phyloP scores from a whole-genome alignment of 2,329 filamentous ascomycete genomes.

The Xylariaceae sp. region DNA sequence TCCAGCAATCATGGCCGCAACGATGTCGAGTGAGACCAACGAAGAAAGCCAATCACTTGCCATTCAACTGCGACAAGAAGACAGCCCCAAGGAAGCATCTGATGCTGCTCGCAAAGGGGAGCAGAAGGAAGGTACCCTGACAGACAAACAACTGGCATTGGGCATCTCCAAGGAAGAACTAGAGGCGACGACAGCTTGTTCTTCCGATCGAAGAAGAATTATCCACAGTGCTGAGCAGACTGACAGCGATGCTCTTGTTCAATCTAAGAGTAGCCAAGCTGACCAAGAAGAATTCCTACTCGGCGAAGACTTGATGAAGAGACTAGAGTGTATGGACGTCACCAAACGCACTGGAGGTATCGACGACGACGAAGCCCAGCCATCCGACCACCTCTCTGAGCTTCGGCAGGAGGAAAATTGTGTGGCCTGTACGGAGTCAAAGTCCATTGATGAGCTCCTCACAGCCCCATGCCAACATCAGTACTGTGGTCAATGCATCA shows the following conservation, averaged over 20 bases:
- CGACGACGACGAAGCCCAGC: no score
- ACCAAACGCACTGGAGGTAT: no score
- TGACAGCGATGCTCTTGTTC: slow-evolving; percentile 14
- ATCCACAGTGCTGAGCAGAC: slow-evolving; percentile 15
- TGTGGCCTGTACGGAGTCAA: slow-evolving; percentile 15
- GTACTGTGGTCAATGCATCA: slow-evolving; percentile 52
- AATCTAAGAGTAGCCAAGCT: slow-evolving; percentile 10
- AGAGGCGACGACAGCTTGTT: slow-evolving; percentile 1
- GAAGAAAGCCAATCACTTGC: neutral
- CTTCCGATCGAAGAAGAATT: slow-evolving; percentile 16
- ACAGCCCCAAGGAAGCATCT: neutral
- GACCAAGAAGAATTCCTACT: slow-evolving; percentile 10
- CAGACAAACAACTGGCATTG: slow-evolving; percentile 18
- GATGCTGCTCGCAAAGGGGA: slow-evolving; percentile 17
- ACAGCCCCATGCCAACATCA: slow-evolving; percentile 35
- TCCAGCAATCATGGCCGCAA: no score
- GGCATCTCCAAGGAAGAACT: slow-evolving; percentile 20
- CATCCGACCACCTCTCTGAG: no score
- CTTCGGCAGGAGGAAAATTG: no score
- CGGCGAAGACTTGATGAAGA: neutral
- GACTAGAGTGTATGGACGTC: no score
- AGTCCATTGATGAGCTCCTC: slow-evolving; percentile 11
- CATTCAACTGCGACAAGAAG: neutral
- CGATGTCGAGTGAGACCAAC: no score
- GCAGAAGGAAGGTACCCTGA: slow-evolving; percentile 9